Conservation (phyloP, 1,284 basidiomycete species). For the Papiliotrema flavescens region DNA sequence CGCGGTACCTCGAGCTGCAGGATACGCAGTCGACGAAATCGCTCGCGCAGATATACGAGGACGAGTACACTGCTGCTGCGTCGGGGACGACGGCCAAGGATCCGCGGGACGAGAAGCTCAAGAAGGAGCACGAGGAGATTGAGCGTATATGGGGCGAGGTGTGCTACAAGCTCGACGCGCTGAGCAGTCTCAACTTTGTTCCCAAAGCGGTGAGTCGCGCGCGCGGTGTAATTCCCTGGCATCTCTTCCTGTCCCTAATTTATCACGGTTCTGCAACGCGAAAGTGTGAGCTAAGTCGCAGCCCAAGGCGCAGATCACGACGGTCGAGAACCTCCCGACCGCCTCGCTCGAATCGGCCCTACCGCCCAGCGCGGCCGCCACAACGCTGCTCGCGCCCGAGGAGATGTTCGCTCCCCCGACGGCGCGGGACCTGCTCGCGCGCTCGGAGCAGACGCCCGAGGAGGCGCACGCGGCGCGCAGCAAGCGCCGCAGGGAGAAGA, state of each 20-base stretch:
- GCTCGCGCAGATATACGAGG: slow-evolving; percentile 94
- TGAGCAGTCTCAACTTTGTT: slow-evolving; percentile 92
- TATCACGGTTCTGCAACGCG: neutral
- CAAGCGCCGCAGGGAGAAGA: slow-evolving; percentile 71
- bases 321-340: slow-evolving; percentile 77
- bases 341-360: slow-evolving; percentile 87
- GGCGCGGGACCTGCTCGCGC: slow-evolving; percentile 57
- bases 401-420: slow-evolving; percentile 71
- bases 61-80: slow-evolving; percentile 72
- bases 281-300: slow-evolving; percentile 41
- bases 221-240: neutral
- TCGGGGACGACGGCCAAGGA: slow-evolving; percentile 55
- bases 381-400: slow-evolving; percentile 87
- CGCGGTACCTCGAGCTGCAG: slow-evolving; percentile 81
- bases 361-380: slow-evolving; percentile 70
- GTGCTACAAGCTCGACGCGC: slow-evolving; percentile 83
- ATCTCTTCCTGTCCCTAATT: neutral
- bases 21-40: slow-evolving; percentile 84
- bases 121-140: slow-evolving; percentile 84
- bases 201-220: slow-evolving; percentile 77
- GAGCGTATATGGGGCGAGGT: slow-evolving; percentile 79
- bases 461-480: slow-evolving; percentile 72
- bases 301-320: slow-evolving; percentile 87
- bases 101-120: slow-evolving; percentile 82
- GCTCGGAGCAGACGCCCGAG: slow-evolving; percentile 76